Base-by-base conservation (phyloP, 345 rosid genomes). In the Salix arbutifolia region DNA sequence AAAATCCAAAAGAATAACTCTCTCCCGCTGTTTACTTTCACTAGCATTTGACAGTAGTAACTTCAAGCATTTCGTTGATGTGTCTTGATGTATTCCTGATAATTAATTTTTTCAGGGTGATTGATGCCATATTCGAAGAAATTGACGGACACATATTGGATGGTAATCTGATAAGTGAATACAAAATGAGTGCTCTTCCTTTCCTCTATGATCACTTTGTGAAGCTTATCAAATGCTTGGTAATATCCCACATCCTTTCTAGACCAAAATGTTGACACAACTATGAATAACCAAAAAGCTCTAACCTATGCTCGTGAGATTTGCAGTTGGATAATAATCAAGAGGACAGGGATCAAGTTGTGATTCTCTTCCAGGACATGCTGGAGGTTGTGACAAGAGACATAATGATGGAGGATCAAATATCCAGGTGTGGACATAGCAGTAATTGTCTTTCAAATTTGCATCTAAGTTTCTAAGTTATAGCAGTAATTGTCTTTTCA, bases 291-390 rank as follows among this genome's bases (percentile, higher is more conserved):
- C 38, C 4, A 23, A 71, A 70, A 33, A 70, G 72, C 70, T 72
- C 76, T 86, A 46, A 74, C 48, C 26, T 33, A 58, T 48, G 18
- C 56, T 18, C 72, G 71, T 75, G 25, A 66, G 58, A 73, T 78
- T 69, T 84, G 78, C 84, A 96, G 99, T 73, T 88, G 53, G 89
- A 83, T 18, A 96, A 96, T 84, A 91, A 90, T 38, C 84, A 1
- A 53, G 96, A 89, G 4, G 96, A 96, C 74, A 85, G 89, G 86
- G 95, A 92, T 90, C 87, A 86, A 72, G 91, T 96, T 78, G 98
- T 96, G 73, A 90, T 96, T 78, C 89, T 91, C 75, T 96, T 96
- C 85, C 99, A 92, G 88, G 97, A 96, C 84, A 96, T 96, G 99
- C 89, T 88, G 86, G 99, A 96, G 86, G 97, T 90, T 82, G 97